Conservation (phyloP, 192 early-diverging fungal genomes). For the Tieghemiomyces parasiticus region DNA sequence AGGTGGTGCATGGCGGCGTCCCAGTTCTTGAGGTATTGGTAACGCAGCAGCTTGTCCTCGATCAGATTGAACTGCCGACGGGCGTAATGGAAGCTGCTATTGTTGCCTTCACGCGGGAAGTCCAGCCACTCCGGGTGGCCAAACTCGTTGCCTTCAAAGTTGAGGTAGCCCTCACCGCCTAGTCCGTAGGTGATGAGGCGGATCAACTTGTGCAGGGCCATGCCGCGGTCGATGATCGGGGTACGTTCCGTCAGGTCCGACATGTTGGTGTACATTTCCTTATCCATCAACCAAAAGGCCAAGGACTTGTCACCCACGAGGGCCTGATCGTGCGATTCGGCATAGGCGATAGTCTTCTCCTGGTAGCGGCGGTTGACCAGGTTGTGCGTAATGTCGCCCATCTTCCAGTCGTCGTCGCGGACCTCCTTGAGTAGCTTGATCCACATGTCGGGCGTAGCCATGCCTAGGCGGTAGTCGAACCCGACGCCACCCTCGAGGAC, state of each 20-base stretch:
- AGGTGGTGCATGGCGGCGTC: constrained; percentile 72
- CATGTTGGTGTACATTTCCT: constrained; percentile 98
- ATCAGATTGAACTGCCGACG: constrained; percentile 90
- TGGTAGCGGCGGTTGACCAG: constrained; percentile 78
- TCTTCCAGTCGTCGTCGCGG: constrained; percentile 82
- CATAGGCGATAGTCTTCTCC: constrained; percentile 92
- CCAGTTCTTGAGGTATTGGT: constrained; percentile 85
- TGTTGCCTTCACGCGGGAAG: constrained; percentile 90
- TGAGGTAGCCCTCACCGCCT: constrained; percentile 94
- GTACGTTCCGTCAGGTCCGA: constrained; percentile 60
- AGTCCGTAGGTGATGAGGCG: constrained; percentile 72
- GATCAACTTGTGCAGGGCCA: constrained; percentile 96
- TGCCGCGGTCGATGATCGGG: constrained; percentile 85
- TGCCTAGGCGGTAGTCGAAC: constrained; percentile 91
- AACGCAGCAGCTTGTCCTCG: constrained; percentile 76
- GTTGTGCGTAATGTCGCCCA: constrained; percentile 70
- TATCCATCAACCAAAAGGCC: constrained; percentile 99
- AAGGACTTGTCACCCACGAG: constrained; percentile 96
- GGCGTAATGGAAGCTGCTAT: constrained; percentile 81
- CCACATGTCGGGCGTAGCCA: constrained; percentile 99
- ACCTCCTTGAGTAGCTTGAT: constrained; percentile 93
- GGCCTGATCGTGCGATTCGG: constrained; percentile 95
- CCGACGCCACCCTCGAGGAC: constrained; percentile 84
- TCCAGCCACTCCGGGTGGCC: constrained; percentile 99
- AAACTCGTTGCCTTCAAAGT: constrained; percentile 97